A percentile compares a stretch with the other conserved stretches of the same genome.
Evolutionary conservation across 2,329 filamentous ascomycete species (phyloP).

Genomic region (Xylariomycetidae sp.): DNA sequence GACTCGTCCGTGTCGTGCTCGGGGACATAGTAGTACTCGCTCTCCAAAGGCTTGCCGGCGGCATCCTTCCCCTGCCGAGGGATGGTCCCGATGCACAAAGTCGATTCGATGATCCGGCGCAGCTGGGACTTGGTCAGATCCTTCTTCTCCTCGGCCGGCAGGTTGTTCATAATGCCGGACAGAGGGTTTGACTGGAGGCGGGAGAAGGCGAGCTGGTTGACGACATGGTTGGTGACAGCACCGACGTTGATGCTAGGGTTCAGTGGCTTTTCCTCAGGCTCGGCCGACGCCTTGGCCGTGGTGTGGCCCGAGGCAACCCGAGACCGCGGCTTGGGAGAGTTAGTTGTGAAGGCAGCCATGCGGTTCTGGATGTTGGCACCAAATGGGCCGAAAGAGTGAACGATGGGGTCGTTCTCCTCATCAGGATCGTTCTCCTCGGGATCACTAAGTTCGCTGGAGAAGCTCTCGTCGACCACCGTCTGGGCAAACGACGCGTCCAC

Average conservation of each 20-base stretch:
- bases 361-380: constrained; percentile 79
- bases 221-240: constrained; percentile 72
- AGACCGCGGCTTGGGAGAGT: constrained; percentile 52
- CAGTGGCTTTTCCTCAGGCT: constrained; percentile 22
- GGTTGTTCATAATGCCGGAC: constrained; percentile 80
- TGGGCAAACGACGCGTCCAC: constrained; percentile 38
- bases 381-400: constrained; percentile 88
- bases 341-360: constrained; percentile 68
- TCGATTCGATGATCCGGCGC: constrained; percentile 64
- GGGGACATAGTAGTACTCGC: constrained; percentile 94
- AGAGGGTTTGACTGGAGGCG: constrained; percentile 86
- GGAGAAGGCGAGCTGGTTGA: constrained; percentile 94
- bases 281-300: constrained; percentile 17
- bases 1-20: constrained; percentile 77
- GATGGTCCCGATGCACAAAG: constrained; percentile 81
- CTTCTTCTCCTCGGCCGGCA: constrained; percentile 61
- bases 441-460: constrained; percentile 52
- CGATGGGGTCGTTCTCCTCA: constrained; percentile 89
- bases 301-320: constrained; percentile 14
- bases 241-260: constrained; percentile 30
- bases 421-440: constrained; percentile 69
- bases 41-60: constrained; percentile 86
- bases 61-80: constrained; percentile 89
- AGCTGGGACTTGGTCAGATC: constrained; percentile 58
- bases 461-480: constrained; percentile 46